These are phyloP conservation scores for Colletotrichum karsti DNA, from an alignment of 2,329 filamentous ascomycete genomes.

Conservation along the genomic window DNA sequence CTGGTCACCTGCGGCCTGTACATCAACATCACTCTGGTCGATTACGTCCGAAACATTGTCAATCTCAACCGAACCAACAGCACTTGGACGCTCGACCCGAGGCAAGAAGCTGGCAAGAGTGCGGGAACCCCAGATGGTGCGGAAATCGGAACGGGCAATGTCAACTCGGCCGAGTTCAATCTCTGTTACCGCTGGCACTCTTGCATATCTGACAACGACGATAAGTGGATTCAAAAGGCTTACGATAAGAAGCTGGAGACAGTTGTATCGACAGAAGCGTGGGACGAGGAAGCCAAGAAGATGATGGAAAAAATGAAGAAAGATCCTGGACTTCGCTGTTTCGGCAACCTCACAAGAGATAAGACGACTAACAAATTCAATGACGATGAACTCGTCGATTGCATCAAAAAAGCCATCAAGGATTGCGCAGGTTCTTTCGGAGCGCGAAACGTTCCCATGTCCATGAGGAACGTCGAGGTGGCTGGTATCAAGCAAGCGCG, in stretches of 20 bases:
- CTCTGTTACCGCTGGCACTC: slow-evolving; percentile 90
- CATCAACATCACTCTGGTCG: slow-evolving; percentile 80
- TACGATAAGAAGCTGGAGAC: slow-evolving; percentile 66
- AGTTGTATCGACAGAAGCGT: neutral
- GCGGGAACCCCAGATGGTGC: slow-evolving; percentile 64
- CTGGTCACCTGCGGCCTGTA: slow-evolving; percentile 80
- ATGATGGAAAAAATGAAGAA: slow-evolving; percentile 65
- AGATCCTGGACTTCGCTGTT: slow-evolving; percentile 75
- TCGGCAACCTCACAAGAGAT: slow-evolving; percentile 72
- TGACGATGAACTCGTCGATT: slow-evolving; percentile 80
- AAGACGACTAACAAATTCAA: slow-evolving; percentile 74
- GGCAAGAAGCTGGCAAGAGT: slow-evolving; percentile 70
- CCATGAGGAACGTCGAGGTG: slow-evolving; percentile 80
- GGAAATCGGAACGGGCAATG: slow-evolving; percentile 79
- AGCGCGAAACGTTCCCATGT: slow-evolving; percentile 76
- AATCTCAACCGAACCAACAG: slow-evolving; percentile 76
- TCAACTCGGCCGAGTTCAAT: slow-evolving; percentile 89
- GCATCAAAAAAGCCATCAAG: slow-evolving; percentile 75
- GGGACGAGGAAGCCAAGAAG: neutral
- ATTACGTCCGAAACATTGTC: slow-evolving; percentile 82
- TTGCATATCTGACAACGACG: slow-evolving; percentile 77
- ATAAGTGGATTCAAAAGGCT: slow-evolving; percentile 80
- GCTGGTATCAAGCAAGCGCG: slow-evolving; percentile 82
- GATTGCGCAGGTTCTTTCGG: slow-evolving; percentile 81
- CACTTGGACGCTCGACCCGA: slow-evolving; percentile 76